Evolutionary conservation across 768 basidiomycete genomes (phyloP), one percentile per base, ranked within the genome.

Genomic region (Galerina marginata): DNA sequence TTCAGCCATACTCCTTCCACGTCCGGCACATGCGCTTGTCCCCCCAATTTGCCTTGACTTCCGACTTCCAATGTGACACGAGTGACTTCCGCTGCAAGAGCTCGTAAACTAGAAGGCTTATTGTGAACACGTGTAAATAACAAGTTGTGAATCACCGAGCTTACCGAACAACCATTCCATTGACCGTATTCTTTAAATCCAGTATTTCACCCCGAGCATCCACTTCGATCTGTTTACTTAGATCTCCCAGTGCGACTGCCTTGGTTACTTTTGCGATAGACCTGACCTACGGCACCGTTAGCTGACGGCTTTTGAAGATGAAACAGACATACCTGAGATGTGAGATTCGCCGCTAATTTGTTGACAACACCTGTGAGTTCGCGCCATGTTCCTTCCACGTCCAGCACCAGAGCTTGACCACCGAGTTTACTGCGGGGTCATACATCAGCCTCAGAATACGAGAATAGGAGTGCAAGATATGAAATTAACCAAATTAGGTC

Each of bases 1-100:
- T 93, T 89, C 62, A 87, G 85, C 91, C 91, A 92, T n/a, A 92
- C 89, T n/a, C 94, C 94, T 70, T 95, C 90, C 23, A 95, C 93
- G 63, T 93, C 92, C 25, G 91, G 89, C 9, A 96, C 94, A 55
- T 88, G 81, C 0, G 93, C 94, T 73, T 95, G 91, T 46, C 93
- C 93, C 60, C 94, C 93, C 57, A 96, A 78, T 77, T 92, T 92
- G 14, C 93, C 94, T 77, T 95, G 90, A 62, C 87, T 90, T 66
- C 92, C 93, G 71, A 95, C 92, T 77, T 93, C 92, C 49, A 90
- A 75, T 6, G 92, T 92, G 59, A 93, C 92, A 44, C 92, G 81
- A 5, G 91, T 93, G 56, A 94, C 92, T 75, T 94, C 92, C 2
- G 89, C 87, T 11, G 91, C 90, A 23, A 93, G 79, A 14, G 88